Conservation (phyloP, 2,329 filamentous ascomycete genomes). For the Fusarium tanahbumbuense region DNA sequence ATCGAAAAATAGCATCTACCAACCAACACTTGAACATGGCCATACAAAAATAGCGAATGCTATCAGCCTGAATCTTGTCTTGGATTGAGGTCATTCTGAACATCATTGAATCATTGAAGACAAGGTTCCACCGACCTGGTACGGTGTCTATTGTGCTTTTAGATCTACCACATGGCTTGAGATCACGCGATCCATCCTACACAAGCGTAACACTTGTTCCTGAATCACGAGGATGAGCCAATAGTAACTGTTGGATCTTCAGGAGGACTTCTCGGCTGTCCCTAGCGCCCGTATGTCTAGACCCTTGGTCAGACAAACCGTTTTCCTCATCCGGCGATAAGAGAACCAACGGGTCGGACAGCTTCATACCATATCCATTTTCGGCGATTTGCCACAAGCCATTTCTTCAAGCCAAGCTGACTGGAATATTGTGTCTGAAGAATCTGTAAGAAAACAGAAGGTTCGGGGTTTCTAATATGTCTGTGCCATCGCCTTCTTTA, state of each 20-base stretch:
- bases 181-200: not conserved
- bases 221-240: slow-evolving; percentile 18
- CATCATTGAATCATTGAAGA: not conserved
- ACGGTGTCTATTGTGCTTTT: not conserved
- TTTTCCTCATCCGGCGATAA: slow-evolving; percentile 29
- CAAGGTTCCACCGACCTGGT: not conserved
- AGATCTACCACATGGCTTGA: not conserved
- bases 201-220: slow-evolving; percentile 5
- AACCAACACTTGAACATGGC: not conserved
- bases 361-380: slow-evolving; percentile 18
- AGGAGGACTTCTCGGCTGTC: slow-evolving; percentile 2
- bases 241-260: not conserved
- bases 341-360: slow-evolving; percentile 8
- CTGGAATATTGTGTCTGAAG: not conserved
- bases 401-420: not conserved
- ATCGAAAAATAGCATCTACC: not conserved
- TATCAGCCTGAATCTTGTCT: not conserved
- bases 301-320: not conserved
- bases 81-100: too few species aligned
- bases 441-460: not conserved
- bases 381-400: slow-evolving; percentile 28
- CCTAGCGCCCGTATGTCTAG: slow-evolving; percentile 9
- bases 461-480: slow-evolving; percentile 6
- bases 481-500: not conserved
- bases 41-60: not conserved